These are phyloP conservation scores for Dillenia turbinata DNA, from an alignment of 164 flowering plant species.

Conservation along the genomic window DNA sequence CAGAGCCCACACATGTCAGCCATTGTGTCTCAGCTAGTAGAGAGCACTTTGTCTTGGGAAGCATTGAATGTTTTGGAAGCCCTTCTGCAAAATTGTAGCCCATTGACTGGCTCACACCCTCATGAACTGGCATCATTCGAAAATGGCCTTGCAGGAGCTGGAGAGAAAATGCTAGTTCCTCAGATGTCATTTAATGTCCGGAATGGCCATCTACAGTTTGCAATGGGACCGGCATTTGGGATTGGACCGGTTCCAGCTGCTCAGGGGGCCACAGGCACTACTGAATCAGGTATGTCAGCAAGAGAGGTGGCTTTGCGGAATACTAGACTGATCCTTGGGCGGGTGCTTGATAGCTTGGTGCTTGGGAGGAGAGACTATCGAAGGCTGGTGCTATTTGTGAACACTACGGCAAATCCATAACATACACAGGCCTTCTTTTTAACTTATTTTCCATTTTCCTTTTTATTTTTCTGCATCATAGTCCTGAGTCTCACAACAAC, in stretches of 20 bases:
- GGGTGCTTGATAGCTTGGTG: constrained; percentile 79
- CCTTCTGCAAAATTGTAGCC: constrained; percentile 89
- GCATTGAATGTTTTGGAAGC: constrained; percentile 95
- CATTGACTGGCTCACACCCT: constrained; percentile 55
- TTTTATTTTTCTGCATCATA: no score
- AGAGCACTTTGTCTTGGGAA: constrained; percentile 96
- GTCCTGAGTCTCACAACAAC: no score
- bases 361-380: constrained; percentile 87
- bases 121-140: constrained; percentile 55
- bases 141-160: constrained; percentile 54
- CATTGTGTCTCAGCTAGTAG: constrained; percentile 91
- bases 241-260: constrained; percentile 21
- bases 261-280: constrained; percentile 24
- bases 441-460: neutral
- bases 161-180: constrained; percentile 69
- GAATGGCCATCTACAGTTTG: constrained; percentile 79
- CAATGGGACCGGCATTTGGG: constrained; percentile 45
- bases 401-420: constrained; percentile 41
- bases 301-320: constrained; percentile 87
- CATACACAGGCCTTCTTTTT: no score
- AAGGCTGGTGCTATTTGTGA: constrained; percentile 87
- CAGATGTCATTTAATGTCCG: constrained; percentile 89
- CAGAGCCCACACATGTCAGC: constrained; percentile 98
- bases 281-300: constrained; percentile 49
- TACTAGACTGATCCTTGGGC: constrained; percentile 83